Base-by-base conservation (phyloP, 768 basidiomycete genomes). In the Pleurotus sapidus region DNA sequence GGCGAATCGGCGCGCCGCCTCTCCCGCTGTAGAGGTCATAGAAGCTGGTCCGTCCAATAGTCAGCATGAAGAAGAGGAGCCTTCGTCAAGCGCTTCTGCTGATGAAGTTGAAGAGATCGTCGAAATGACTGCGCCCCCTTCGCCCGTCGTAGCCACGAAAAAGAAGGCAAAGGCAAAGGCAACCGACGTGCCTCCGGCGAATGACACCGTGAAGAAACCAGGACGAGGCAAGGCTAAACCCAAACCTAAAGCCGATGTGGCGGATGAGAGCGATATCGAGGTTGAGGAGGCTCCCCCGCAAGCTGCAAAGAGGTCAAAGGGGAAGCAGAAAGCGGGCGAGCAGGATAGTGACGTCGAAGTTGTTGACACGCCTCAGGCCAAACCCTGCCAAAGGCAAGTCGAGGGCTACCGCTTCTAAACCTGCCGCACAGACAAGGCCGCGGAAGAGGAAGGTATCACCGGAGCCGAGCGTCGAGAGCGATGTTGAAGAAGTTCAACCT, bases 211-310 rank as follows among this genome's bases (percentile, higher is more conserved):
- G 39, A 43, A 49, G 24, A 57, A 60, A 23, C 74, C 72, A 48
- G 59, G 55, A 11, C 76, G 72, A 59, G 74, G 73, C 0, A 83
- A 81, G 60, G 72, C 73, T 47, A 79, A 74, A 56, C 71, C 64
- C 9, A 60, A 57, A 5, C 3, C 34, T n/a, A 25, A 42, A 18
- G 27, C 20, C 39, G 65, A 61, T 1, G 68, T 63, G 0, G 68
- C 18, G 34, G 65, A 61, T 1, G 68, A 63, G 0, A 68, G 72
- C n/a, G 69, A 69, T 3, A 59, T 65, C 23, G 58, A 63, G 55
- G 51, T 59, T 34, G 27, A 46, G 46, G 57, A 59, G 11, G 49
- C 49, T 17, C 37, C 46, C 9, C 17, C 45, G 11, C 55, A 6
- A 18, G 50, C 45, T 12, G 43, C 46, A 56, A 64, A 56, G 18